Evolutionary conservation across 164 flowering plant species (phyloP).

Genomic region (Kingdonia uniflora): DNA sequence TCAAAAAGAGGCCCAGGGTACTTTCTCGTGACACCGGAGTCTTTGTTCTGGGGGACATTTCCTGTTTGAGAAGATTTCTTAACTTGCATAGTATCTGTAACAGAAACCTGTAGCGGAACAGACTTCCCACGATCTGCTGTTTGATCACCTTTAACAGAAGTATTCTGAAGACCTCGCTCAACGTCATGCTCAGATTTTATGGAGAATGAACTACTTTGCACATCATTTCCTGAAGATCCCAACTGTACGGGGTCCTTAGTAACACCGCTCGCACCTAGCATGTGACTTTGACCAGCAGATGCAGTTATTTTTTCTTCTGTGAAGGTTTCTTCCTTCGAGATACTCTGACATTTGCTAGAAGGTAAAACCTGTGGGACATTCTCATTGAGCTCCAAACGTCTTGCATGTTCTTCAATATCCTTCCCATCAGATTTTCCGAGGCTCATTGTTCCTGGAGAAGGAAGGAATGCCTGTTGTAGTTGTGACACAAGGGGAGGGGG

Average conservation of each 20-base stretch:
- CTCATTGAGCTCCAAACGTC: constrained; percentile 38
- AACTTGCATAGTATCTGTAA: constrained; percentile 39
- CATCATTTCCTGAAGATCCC: constrained; percentile 50
- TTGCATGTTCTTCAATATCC: constrained; percentile 37
- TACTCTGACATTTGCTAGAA: constrained; percentile 20
- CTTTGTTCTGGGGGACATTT: constrained; percentile 47
- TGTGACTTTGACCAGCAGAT: constrained; percentile 20
- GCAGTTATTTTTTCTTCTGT: constrained; percentile 42
- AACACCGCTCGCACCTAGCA: constrained; percentile 23
- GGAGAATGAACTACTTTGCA: constrained; percentile 23
- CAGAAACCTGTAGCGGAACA: constrained; percentile 29
- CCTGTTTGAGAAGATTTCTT: constrained; percentile 51
- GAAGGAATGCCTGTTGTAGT: constrained; percentile 35
- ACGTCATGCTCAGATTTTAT: constrained; percentile 58
- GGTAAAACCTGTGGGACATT: constrained; percentile 35
- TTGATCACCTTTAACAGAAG: constrained; percentile 37
- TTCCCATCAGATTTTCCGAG: constrained; percentile 45
- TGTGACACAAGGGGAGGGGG: constrained; percentile 87
- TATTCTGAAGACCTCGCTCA: constrained; percentile 39
- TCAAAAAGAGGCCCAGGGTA: constrained; percentile 97
- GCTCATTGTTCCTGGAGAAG: constrained; percentile 28
- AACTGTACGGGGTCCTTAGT: constrained; percentile 30
- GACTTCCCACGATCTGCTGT: constrained; percentile 61
- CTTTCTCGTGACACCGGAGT: constrained; percentile 56
- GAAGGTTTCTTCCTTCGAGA: constrained; percentile 38